A percentile compares a stretch with the other conserved stretches of the same genome.
These are phyloP conservation scores for Didymella pinodella DNA, from an alignment of 2,329 filamentous ascomycete genomes.

Conservation along the genomic window DNA sequence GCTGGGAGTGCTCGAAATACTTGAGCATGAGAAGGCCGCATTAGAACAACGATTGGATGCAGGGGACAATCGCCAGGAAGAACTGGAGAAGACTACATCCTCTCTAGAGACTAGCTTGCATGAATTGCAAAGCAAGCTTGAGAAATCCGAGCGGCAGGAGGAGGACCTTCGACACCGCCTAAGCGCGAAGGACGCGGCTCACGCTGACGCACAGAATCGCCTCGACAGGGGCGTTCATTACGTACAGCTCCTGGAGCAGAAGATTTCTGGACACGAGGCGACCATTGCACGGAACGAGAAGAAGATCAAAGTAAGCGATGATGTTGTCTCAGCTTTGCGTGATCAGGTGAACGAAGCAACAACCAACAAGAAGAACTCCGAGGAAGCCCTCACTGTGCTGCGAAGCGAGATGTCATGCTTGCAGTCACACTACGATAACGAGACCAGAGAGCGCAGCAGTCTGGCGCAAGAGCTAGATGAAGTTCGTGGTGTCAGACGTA, in stretches of 20 bases:
- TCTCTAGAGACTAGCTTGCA: constrained; percentile 33
- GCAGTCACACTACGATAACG: constrained; percentile 23
- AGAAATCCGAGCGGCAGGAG: constrained; percentile 34
- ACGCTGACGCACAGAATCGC: constrained; percentile 25
- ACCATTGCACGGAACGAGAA: constrained; percentile 36
- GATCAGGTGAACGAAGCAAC: constrained; percentile 36
- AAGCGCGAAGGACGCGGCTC: constrained; percentile 30
- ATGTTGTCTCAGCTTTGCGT: constrained; percentile 35
- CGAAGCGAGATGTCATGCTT: constrained; percentile 29
- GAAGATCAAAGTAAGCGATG: constrained; percentile 33
- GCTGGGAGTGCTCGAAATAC: constrained; percentile 29
- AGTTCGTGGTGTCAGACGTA: constrained; percentile 25
- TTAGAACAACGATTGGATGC: constrained; percentile 33
- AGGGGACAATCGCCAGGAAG: constrained; percentile 27
- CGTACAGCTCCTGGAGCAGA: constrained; percentile 34
- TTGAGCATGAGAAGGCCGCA: constrained; percentile 36
- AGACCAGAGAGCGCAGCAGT: constrained; percentile 24
- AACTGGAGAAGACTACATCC: constrained; percentile 34
- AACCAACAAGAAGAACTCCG: constrained; percentile 29
- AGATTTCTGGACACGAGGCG: constrained; percentile 32
- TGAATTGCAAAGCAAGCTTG: constrained; percentile 30
- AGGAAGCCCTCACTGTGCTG: constrained; percentile 34
- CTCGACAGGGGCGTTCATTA: constrained; percentile 35
- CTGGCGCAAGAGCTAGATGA: constrained; percentile 37
- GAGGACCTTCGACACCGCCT: constrained; percentile 34